Evolutionary conservation across 495 filamentous ascomycete species (phyloP).

Genomic region (Penicillium egyptiacum): DNA sequence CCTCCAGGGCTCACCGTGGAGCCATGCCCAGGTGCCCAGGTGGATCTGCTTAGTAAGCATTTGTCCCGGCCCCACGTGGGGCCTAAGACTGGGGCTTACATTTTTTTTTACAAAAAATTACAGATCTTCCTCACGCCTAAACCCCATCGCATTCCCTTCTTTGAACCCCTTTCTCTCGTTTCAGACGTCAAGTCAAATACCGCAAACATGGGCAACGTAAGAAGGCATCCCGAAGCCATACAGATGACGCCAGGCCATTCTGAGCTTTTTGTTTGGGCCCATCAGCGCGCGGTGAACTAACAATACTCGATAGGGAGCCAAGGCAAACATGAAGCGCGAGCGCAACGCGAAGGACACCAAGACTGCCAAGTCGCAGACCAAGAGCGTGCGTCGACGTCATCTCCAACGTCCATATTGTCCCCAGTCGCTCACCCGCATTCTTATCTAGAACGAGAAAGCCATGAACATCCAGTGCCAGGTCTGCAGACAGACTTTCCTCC

Average conservation of each 20-base stretch:
- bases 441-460: slow-evolving; percentile 30
- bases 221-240: neutral
- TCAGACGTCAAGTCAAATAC: slow-evolving; percentile 5
- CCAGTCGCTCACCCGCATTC: neutral
- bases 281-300: slow-evolving; percentile 14
- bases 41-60: slow-evolving; percentile 3
- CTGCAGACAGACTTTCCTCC: slow-evolving; percentile 32
- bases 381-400: slow-evolving; percentile 19
- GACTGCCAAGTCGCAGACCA: slow-evolving; percentile 27
- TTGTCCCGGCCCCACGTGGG: slow-evolving; percentile 11
- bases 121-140: slow-evolving; percentile 4
- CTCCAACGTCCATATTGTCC: neutral
- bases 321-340: slow-evolving; percentile 31
- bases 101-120: slow-evolving; percentile 14
- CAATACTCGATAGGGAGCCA: slow-evolving; percentile 28
- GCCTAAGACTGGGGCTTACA: slow-evolving; percentile 4
- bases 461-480: slow-evolving; percentile 30
- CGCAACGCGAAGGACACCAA: slow-evolving; percentile 26
- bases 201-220: slow-evolving; percentile 28
- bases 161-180: neutral
- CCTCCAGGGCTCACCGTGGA: too few species aligned
- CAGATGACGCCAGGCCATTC: neutral
- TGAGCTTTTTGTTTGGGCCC: neutral
- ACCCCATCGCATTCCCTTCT: neutral
- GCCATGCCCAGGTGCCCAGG: too few species aligned